Conservation (phyloP, 2,329 filamentous ascomycete species). For the Cercospora sp. region DNA sequence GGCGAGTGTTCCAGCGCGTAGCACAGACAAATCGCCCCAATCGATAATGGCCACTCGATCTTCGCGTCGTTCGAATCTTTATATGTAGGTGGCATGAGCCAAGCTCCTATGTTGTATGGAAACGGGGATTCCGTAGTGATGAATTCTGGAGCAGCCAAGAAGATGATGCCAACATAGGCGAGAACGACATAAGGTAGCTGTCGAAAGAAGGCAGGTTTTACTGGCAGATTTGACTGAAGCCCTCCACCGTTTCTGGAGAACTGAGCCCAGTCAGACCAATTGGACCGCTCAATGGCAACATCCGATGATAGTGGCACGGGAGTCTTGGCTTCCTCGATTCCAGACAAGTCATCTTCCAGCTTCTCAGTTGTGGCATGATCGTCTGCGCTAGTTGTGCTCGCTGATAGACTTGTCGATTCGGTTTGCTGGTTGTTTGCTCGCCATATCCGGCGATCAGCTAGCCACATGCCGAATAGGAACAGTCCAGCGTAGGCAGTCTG, state of each 20-base stretch:
- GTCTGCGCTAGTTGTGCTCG: background rate
- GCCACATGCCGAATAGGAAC: constrained; percentile 9
- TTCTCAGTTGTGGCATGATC: background rate
- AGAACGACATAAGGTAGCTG: background rate
- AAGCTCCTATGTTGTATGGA: background rate
- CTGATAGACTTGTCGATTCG: background rate
- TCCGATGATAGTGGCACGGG: too few relatives aligned
- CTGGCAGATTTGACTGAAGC: too few relatives aligned
- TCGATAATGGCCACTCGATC: background rate
- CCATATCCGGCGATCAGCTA: background rate
- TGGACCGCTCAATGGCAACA: too few relatives aligned
- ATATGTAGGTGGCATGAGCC: background rate
- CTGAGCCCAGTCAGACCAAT: background rate
- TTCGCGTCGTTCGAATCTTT: background rate
- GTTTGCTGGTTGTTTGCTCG: background rate
- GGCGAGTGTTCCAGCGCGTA: background rate
- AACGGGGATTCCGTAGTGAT: background rate
- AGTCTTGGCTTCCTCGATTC: too few relatives aligned
- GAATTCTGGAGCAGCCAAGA: background rate
- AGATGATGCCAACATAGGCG: background rate
- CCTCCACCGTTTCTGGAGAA: too few relatives aligned
- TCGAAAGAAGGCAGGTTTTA: too few relatives aligned
- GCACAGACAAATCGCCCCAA: background rate
- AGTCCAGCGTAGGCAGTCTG: constrained; percentile 2
- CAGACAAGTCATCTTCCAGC: background rate